phyloP scores from a whole-genome alignment of 208 protist genomes.

The Trypanosoma mega region DNA sequence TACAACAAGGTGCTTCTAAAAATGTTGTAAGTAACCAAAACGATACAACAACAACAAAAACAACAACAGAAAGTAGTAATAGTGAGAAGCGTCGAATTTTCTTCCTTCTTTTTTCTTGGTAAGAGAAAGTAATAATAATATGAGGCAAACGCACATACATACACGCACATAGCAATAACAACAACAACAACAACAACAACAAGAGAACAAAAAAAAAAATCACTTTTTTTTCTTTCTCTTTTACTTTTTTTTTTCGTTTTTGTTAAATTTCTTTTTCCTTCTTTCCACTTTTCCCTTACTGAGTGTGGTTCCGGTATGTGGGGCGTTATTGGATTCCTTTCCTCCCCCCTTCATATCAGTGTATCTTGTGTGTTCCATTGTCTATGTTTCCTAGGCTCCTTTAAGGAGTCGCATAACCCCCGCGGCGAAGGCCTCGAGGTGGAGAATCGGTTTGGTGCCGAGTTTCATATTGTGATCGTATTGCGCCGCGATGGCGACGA shows the following conservation, averaged over 20 bases:
- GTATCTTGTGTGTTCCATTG: neutral
- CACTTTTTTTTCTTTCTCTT: neutral
- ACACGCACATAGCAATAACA: neutral
- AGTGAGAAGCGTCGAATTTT: neutral
- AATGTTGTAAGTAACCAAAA: neutral
- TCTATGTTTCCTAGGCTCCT: constrained; percentile 9
- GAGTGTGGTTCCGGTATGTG: neutral
- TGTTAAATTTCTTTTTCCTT: neutral
- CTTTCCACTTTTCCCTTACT: neutral
- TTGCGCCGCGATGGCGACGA: constrained; percentile 91
- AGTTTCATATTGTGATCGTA: constrained; percentile 97
- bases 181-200: neutral
- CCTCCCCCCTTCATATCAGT: neutral
- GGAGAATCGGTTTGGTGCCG: constrained; percentile 97
- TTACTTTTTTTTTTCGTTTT: neutral
- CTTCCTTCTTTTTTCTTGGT: too few relatives aligned
- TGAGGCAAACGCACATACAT: neutral
- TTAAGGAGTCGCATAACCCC: constrained; percentile 87
- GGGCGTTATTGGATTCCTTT: too few relatives aligned
- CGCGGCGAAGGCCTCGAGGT: constrained; percentile 98
- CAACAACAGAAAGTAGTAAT: constrained; percentile 8
- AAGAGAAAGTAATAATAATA: too few relatives aligned
- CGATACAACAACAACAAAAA: constrained; percentile 18
- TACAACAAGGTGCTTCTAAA: neutral
- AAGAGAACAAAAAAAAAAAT: neutral